These are phyloP conservation scores for Verticillium albo-atrum DNA, from an alignment of 2,329 filamentous ascomycete genomes.

Conservation along the genomic window DNA sequence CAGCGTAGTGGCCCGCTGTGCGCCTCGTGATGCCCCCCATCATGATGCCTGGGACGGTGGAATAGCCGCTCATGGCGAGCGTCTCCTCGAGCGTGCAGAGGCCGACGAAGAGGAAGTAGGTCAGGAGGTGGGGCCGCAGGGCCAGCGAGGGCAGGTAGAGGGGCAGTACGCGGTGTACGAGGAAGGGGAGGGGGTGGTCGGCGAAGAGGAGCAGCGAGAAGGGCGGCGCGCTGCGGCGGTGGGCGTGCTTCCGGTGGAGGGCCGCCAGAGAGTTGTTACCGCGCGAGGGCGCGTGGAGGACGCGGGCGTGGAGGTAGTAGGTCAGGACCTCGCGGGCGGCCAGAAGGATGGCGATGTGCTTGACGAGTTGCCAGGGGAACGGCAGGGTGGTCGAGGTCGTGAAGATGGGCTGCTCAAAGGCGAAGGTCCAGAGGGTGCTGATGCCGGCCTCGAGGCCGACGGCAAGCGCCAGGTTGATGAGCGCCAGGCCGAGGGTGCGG, in stretches of 20 bases:
- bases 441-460: conserved; percentile 38
- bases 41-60: conserved; percentile 47
- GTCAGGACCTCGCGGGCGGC: conserved; percentile 53
- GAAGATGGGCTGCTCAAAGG: conserved; percentile 37
- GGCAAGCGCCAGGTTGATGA: conserved; percentile 40
- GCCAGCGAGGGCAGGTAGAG: conserved; percentile 59
- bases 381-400: conserved; percentile 43
- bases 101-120: conserved; percentile 61
- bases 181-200: conserved; percentile 62
- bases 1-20: conserved; percentile 50
- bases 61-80: conserved; percentile 64
- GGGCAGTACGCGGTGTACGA: conserved; percentile 61
- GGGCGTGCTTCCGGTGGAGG: conserved; percentile 41
- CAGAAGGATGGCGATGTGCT: conserved; percentile 41
- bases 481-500: conserved; percentile 33
- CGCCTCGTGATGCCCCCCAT: conserved; percentile 45
- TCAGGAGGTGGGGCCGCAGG: conserved; percentile 69
- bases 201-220: conserved; percentile 61
- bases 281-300: conserved; percentile 53
- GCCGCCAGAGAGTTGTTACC: not conserved
- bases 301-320: conserved; percentile 69
- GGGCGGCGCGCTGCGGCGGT: conserved; percentile 49
- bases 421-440: conserved; percentile 28
- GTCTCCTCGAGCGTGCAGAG: conserved; percentile 64
- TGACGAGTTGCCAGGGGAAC: conserved; percentile 48